These are phyloP conservation scores for Hyaloscypha finlandica DNA, from an alignment of 495 filamentous ascomycete species.

Conservation along the genomic window DNA sequence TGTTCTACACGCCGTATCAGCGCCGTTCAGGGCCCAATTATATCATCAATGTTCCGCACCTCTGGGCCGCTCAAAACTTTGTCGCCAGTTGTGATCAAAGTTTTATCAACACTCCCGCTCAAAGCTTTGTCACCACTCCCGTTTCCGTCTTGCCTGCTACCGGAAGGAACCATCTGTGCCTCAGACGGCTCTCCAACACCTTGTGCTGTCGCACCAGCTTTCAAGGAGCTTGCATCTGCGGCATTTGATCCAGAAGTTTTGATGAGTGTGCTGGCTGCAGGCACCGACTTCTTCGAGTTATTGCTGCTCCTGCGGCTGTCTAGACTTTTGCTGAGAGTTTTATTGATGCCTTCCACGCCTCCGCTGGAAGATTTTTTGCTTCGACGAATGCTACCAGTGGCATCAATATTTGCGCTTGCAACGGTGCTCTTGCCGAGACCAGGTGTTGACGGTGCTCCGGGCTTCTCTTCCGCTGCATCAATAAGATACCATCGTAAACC, in stretches of 20 bases:
- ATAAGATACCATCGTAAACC: constrained; percentile 95
- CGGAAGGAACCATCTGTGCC: constrained; percentile 49
- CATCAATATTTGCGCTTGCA: constrained; percentile 84
- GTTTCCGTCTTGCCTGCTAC: constrained; percentile 22
- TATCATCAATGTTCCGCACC: constrained; percentile 40
- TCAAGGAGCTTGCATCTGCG: constrained; percentile 24
- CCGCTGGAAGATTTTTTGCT: constrained; percentile 46
- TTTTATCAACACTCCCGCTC: constrained; percentile 22
- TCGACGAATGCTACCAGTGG: constrained; percentile 67
- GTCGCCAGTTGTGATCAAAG: constrained; percentile 21
- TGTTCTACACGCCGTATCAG: constrained; percentile 27
- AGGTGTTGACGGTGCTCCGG: constrained; percentile 89
- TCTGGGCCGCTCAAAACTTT: constrained; percentile 28
- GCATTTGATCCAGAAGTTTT: constrained; percentile 29
- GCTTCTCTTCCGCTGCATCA: constrained; percentile 90
- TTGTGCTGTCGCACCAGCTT: constrained; percentile 20
- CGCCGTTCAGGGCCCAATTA: constrained; percentile 36
- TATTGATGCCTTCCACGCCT: constrained; percentile 68
- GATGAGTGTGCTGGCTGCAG: constrained; percentile 35
- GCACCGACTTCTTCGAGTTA: constrained; percentile 65
- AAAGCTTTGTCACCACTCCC: constrained; percentile 24
- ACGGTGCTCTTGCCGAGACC: constrained; percentile 89
- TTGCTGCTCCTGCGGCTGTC: constrained; percentile 89
- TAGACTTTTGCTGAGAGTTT: constrained; percentile 80
- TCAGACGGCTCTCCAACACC: constrained; percentile 43